Percentiles rank a stretch among this genome's conserved stretches.
Conservation (phyloP, 805 yeast species). For the Pichia sporocuriosa region DNA sequence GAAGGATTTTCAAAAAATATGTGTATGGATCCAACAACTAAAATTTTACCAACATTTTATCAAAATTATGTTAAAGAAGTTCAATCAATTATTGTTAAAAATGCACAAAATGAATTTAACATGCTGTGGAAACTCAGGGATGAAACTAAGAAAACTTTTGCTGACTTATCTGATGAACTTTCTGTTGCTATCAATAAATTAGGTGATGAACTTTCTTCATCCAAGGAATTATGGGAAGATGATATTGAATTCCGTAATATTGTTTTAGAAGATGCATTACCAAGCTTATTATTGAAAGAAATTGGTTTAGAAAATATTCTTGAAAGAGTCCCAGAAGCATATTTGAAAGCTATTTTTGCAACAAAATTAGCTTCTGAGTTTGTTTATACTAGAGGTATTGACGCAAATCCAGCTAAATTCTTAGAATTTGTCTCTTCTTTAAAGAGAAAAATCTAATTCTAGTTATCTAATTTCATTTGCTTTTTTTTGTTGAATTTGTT, state of each 20-base stretch:
- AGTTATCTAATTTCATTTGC: neutral
- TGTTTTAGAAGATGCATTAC: slow-evolving; percentile 71
- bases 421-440: slow-evolving; percentile 59
- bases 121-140: slow-evolving; percentile 76
- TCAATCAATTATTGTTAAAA: slow-evolving; percentile 64
- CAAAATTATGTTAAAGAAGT: slow-evolving; percentile 78
- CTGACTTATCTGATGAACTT: slow-evolving; percentile 65
- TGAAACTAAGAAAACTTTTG: slow-evolving; percentile 54
- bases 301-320: slow-evolving; percentile 64
- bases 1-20: slow-evolving; percentile 70
- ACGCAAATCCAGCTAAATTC: slow-evolving; percentile 72
- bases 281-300: slow-evolving; percentile 57
- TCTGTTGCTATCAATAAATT: slow-evolving; percentile 64
- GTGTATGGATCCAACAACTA: slow-evolving; percentile 57
- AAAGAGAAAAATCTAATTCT: slow-evolving; percentile 33
- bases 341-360: slow-evolving; percentile 83
- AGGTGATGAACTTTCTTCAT: slow-evolving; percentile 67
- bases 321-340: slow-evolving; percentile 76
- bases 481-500: neutral
- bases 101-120: slow-evolving; percentile 81
- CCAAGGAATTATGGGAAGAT: slow-evolving; percentile 77
- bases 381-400: slow-evolving; percentile 76
- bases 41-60: slow-evolving; percentile 64
- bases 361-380: slow-evolving; percentile 78
- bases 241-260: slow-evolving; percentile 72